Evolutionary conservation across 257 asterid genomes (phyloP).

Genomic region (Solanum stenotomum): DNA sequence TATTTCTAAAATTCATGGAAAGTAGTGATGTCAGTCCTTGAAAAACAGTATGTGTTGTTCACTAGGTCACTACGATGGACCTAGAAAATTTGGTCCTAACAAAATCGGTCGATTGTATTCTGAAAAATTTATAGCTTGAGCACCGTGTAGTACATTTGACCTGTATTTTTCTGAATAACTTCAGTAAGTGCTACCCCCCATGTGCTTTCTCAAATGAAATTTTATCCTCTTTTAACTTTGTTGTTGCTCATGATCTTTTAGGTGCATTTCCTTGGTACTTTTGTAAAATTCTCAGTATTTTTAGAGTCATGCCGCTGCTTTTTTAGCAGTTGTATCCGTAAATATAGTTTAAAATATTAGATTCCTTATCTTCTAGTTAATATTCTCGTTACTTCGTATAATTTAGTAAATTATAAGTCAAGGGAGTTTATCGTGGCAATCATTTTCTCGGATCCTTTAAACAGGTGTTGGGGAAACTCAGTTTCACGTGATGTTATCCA

Average conservation of each 20-base stretch:
- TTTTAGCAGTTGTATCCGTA: background rate
- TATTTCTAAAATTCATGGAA: background rate
- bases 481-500: constrained; percentile 60
- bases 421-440: background rate
- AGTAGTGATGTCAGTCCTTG: background rate
- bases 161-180: background rate
- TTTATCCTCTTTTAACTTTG: background rate
- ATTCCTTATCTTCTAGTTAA: background rate
- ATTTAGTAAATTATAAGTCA: background rate
- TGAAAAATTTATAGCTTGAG: background rate
- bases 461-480: constrained; percentile 68
- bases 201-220: background rate
- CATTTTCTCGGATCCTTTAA: background rate
- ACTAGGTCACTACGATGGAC: background rate
- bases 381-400: background rate
- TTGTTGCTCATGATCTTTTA: background rate
- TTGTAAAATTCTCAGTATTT: background rate
- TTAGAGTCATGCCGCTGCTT: background rate
- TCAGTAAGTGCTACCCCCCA: background rate
- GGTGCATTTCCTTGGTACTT: background rate
- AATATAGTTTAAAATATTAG: background rate
- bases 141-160: background rate
- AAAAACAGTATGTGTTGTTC: background rate
- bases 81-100: background rate
- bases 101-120: background rate